Evolutionary conservation across 2,329 filamentous ascomycete species (phyloP).

Genomic region (Chalara sp.): DNA sequence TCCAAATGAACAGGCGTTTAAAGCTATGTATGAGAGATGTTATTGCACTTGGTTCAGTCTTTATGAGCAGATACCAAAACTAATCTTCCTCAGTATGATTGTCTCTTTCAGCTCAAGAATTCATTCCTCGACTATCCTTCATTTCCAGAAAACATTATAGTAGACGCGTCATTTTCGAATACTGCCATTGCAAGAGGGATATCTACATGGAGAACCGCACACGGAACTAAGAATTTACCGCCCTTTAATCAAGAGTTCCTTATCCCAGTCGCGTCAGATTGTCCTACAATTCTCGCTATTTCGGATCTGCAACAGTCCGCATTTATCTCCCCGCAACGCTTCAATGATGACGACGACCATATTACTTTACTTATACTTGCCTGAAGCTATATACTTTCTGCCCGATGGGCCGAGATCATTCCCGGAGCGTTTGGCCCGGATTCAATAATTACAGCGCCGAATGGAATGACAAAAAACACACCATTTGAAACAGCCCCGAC

Average conservation of each 20-base stretch:
- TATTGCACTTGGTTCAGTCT: slow-evolving; percentile 22
- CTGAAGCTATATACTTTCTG: slow-evolving; percentile 27
- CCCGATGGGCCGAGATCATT: slow-evolving; percentile 28
- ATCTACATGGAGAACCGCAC: slow-evolving; percentile 16
- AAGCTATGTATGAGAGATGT: slow-evolving; percentile 22
- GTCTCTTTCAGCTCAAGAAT: slow-evolving; percentile 10
- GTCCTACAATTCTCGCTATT: slow-evolving; percentile 11
- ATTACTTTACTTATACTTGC: slow-evolving; percentile 22
- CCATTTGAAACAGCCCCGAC: slow-evolving; percentile 3
- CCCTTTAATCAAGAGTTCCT: slow-evolving; percentile 18
- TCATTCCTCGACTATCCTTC: slow-evolving; percentile 15
- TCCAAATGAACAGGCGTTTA: slow-evolving; percentile 18
- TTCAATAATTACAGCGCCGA: slow-evolving; percentile 14
- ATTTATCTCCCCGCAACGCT: slow-evolving; percentile 12
- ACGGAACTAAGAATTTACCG: slow-evolving; percentile 15
- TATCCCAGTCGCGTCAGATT: slow-evolving; percentile 15
- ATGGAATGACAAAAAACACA: slow-evolving; percentile 8
- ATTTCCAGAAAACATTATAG: slow-evolving; percentile 15
- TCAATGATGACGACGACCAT: slow-evolving; percentile 11
- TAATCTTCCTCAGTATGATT: slow-evolving; percentile 11
- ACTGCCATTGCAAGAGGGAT: slow-evolving; percentile 14
- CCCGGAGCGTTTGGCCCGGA: slow-evolving; percentile 15
- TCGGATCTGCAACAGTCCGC: slow-evolving; percentile 10
- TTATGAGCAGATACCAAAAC: slow-evolving; percentile 12
- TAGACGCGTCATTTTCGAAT: slow-evolving; percentile 18